Percentiles rank a stretch among this genome's conserved stretches.
These are phyloP conservation scores for Talaromyces sp. DNA, from an alignment of 2,329 filamentous ascomycete genomes.

Conservation along the genomic window DNA sequence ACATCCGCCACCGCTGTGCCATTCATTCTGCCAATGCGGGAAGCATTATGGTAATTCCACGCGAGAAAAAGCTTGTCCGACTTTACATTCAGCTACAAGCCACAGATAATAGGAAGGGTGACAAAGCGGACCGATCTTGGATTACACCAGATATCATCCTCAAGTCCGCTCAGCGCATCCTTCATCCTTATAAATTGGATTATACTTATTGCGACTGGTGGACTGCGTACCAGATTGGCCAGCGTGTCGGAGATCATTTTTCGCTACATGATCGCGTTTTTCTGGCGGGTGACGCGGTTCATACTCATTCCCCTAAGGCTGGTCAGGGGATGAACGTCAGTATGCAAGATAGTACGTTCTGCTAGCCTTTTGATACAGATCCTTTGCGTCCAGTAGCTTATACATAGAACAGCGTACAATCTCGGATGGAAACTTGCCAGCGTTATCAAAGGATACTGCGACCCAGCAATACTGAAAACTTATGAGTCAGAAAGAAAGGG, in stretches of 20 bases:
- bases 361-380: not conserved
- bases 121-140: not conserved
- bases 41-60: conserved; percentile 62
- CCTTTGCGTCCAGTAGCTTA: no score
- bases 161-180: conserved; percentile 59
- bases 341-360: conserved; percentile 30
- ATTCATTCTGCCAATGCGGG: conserved; percentile 56
- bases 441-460: conserved; percentile 25
- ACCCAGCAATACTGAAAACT: conserved; percentile 25
- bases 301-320: conserved; percentile 34
- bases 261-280: conserved; percentile 60
- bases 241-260: conserved; percentile 60
- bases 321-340: conserved; percentile 36
- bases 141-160: not conserved
- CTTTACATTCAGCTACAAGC: conserved; percentile 62
- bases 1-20: conserved; percentile 57
- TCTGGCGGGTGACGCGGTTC: conserved; percentile 65
- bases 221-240: conserved; percentile 66
- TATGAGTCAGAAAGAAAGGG: conserved; percentile 33
- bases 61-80: conserved; percentile 61
- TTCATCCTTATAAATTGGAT: conserved; percentile 63
- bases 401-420: conserved; percentile 24
- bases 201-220: conserved; percentile 66
- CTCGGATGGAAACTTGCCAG: conserved; percentile 36
- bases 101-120: not conserved